Evolutionary conservation across 306 rosid genomes (phyloP), one percentile per base, ranked within the genome.

Genomic region (Quillaja saponaria): DNA sequence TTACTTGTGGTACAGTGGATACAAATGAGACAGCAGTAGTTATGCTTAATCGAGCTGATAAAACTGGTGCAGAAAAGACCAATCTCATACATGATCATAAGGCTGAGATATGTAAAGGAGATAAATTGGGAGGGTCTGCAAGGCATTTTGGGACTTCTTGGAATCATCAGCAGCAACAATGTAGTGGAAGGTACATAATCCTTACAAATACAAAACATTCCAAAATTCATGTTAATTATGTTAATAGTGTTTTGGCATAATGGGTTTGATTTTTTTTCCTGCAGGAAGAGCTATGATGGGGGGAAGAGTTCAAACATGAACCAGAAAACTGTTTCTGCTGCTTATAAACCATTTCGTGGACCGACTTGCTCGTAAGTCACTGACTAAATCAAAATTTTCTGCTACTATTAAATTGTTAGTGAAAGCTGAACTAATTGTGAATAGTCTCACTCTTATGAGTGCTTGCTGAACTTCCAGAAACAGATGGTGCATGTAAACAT

Each of bases 291-390:
- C 74, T 64, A 13, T 49, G 92, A 88, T 35, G 85, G 76, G n/a
- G 78, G 25, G 16, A 53, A 50, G 14, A 78, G 56, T 45, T 51
- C 66, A 35, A 74, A 56, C 56, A 16, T 65, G 31, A 21, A 61
- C 25, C 83, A 74, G 62, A 79, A 73, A 47, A 9, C 68, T 10
- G 58, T 8, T 25, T 34, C 61, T 6, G 5, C 80, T 31, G 61
- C 71, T 52, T 56, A 52, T 80, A 84, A 75, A 67, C 87, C 90
- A 37, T 58, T 78, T 35, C 63, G 86, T 10, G 79, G 88, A 61
- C 97, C 97, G 38, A 69, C 50, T 51, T 91, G 98, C 96, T 86
- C 90, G 96, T 86, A 86, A 91, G 97, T 81, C 49, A 69, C 46
- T 61, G 14, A 52, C 50, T 52, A 15, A 7, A 16, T 57, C 49